Conservation (phyloP, 352 stramenopile genomes). For the Halophytophthora polymorphica region DNA sequence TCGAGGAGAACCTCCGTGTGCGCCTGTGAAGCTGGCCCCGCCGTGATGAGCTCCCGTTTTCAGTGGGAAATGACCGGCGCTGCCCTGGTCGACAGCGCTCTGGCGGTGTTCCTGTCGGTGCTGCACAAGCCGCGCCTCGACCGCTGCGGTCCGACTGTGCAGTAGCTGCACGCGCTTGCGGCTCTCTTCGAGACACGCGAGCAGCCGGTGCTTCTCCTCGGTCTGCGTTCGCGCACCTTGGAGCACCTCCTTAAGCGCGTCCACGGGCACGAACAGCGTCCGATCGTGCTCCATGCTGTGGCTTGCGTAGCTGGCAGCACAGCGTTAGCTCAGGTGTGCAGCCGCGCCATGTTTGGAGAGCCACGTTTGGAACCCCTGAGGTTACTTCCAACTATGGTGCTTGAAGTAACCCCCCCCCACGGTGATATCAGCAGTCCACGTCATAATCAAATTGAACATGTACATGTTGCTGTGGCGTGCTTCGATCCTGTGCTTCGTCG, state of each 20-base stretch:
- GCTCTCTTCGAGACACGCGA: constrained; percentile 32
- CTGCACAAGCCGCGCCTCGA: constrained; percentile 48
- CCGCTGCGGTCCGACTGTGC: constrained; percentile 29
- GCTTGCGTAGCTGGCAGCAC: too few species aligned
- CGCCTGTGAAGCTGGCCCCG: neutral
- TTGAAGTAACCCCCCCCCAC: too few species aligned
- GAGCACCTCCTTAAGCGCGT: constrained; percentile 39
- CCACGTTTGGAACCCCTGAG: too few species aligned
- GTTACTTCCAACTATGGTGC: too few species aligned
- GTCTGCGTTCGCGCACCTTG: constrained; percentile 30
- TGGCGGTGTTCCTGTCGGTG: constrained; percentile 47
- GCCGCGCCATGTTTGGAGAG: too few species aligned
- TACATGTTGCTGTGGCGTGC: too few species aligned
- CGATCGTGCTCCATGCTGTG: constrained; percentile 1
- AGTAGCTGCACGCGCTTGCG: constrained; percentile 34
- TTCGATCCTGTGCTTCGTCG: too few species aligned
- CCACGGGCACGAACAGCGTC: constrained; percentile 42
- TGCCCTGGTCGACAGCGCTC: constrained; percentile 20
- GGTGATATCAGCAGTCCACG: too few species aligned
- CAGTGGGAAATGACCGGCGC: neutral
- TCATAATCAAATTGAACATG: too few species aligned
- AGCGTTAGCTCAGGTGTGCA: too few species aligned
- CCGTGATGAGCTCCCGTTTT: constrained; percentile 2
- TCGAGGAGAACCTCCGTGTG: neutral
- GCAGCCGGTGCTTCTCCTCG: constrained; percentile 34